A percentile compares a stretch with the other conserved stretches of the same genome.
phyloP scores from a whole-genome alignment of 768 basidiomycete genomes.

The Gloeophyllum trabeum region DNA sequence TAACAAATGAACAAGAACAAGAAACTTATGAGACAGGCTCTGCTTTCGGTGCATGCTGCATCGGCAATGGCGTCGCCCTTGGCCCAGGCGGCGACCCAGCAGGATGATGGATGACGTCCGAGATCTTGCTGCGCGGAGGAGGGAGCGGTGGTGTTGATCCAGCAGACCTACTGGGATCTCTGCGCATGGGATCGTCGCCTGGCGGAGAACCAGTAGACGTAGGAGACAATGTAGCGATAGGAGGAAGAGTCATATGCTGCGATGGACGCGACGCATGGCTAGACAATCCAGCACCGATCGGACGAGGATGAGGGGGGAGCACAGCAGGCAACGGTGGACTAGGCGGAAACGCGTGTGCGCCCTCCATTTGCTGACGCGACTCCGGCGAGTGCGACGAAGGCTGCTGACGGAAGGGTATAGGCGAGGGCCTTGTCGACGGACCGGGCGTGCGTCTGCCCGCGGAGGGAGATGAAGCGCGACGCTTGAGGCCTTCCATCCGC shows the following conservation, averaged over 20 bases:
- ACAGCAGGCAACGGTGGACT: constrained; percentile 47
- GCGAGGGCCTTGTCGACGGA: constrained; percentile 55
- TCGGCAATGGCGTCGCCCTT: background rate
- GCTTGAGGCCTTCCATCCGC: constrained; percentile 40
- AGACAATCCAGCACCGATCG: constrained; percentile 44
- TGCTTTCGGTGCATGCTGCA: background rate
- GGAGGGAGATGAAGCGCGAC: constrained; percentile 39
- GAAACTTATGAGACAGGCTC: constrained; percentile 3
- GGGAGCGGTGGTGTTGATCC: constrained; percentile 28
- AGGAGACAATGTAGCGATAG: constrained; percentile 60
- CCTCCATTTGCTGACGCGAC: constrained; percentile 33
- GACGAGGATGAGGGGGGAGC: constrained; percentile 67
- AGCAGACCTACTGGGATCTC: constrained; percentile 33
- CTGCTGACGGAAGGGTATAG: constrained; percentile 65
- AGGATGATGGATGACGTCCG: constrained; percentile 36
- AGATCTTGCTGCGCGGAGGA: constrained; percentile 39
- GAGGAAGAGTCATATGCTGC: constrained; percentile 45
- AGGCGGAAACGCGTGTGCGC: constrained; percentile 13
- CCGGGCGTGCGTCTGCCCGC: constrained; percentile 36
- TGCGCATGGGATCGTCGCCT: constrained; percentile 42
- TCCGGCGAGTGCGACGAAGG: constrained; percentile 57
- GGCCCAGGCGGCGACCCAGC: constrained; percentile 32
- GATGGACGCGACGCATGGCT: constrained; percentile 25
- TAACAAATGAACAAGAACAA: too few relatives aligned
- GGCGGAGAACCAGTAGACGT: constrained; percentile 47